Conservation (phyloP, 73 alveolate genomes). For the Diophrys appendiculata region DNA sequence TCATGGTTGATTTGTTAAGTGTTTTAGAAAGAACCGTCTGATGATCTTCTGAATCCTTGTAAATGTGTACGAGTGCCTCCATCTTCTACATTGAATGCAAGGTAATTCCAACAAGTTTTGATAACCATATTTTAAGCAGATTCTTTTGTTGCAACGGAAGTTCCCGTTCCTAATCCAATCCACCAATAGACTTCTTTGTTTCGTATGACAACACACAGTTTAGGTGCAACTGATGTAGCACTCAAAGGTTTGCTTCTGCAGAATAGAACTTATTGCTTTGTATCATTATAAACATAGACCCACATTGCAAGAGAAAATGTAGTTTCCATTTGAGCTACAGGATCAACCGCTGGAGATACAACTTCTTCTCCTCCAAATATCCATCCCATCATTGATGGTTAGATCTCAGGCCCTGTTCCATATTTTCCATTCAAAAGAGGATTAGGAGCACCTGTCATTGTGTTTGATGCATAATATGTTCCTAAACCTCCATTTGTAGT, state of each 20-base stretch:
- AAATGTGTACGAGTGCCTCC: not conserved
- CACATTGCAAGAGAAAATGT: not conserved
- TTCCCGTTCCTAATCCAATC: not conserved
- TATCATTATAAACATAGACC: not conserved
- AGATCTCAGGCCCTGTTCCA: not conserved
- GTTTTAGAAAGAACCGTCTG: not conserved
- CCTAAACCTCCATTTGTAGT: not conserved
- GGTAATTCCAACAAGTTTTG: not conserved
- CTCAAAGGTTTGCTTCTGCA: not conserved
- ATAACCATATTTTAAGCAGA: not conserved
- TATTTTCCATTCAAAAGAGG: not conserved
- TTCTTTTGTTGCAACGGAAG: not conserved
- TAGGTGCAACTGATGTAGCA: not conserved
- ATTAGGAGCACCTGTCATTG: not conserved
- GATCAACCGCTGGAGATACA: not conserved
- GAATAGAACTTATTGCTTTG: not conserved
- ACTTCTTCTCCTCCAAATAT: not conserved
- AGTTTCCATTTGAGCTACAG: not conserved
- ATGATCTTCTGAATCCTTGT: not conserved
- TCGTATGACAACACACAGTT: not conserved
- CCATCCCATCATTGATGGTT: not conserved
- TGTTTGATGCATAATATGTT: not conserved
- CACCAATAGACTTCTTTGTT: not conserved
- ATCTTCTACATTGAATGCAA: not conserved
- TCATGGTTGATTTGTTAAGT: not conserved